Evolutionary conservation across 2,329 filamentous ascomycete genomes (phyloP), one percentile per base, ranked within the genome.

Genomic region (Chaetomiaceae sp.): DNA sequence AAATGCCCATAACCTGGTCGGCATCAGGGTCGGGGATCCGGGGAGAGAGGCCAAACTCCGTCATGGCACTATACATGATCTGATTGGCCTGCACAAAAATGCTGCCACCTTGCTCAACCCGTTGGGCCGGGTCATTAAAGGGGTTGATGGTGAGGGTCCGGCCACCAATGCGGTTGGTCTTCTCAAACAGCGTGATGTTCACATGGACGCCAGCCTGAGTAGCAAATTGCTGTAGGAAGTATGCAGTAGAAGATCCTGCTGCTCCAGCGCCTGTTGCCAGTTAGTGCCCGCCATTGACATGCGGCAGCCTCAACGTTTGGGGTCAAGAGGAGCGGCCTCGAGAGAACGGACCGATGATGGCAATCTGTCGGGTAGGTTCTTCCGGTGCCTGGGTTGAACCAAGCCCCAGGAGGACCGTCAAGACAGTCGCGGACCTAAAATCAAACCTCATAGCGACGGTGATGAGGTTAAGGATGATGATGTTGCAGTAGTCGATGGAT

Each of bases 131-230:
- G 61, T 92, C 78, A 58, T 81, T 78, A 66, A 87, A 92, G 2
- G 84, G 85, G 63, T 90, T 75, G 16, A 96, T 86, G 0, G 91
- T 97, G 27, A 91, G 88, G 7, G 87, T 87, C 23, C 94, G 87
- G 8, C 94, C 94, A 27, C 94, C 94, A 38, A 97, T 78, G 61
- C 84, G 89, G 29, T 75, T 68, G 14, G 82, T 84, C 61, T 85
- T 86, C 65, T 99, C 94, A 67, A 92, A 96, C 25, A 99, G 75
- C 20, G 90, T 95, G 62, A 97, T 86, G 60, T 95, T 87, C 54
- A 92, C 66, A 2, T 77, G 72, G 16, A 87, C 69, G 16, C 73
- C 73, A n/a, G 77, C 75, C 53, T 80, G 71, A 4, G 80, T 71
- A 20, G 89, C 86, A 67, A 85, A 91, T 64, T 86, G 81, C 34